Base-by-base conservation (phyloP, 2,329 filamentous ascomycete species). In the Cercospora zeae-maydis region DNA sequence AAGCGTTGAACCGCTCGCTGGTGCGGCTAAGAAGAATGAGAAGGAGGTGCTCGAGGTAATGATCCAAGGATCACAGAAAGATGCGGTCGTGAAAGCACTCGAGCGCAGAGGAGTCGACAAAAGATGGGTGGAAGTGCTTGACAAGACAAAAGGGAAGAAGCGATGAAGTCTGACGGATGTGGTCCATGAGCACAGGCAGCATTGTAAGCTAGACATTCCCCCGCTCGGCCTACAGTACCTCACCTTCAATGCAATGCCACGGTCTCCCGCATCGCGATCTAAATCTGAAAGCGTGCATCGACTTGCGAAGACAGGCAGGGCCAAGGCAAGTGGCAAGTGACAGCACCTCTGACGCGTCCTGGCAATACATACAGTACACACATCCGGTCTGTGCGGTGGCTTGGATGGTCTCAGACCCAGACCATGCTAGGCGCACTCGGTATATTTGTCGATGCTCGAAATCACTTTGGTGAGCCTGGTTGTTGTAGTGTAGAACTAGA, bases 91-190 rank as follows among this genome's bases (percentile, higher is more conserved):
- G 52, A 84, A 83, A 68, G 84, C 85, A 30, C 73, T 90, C 68
- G 81, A 81, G 63, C 82, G 80, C 71, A 80, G 86, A 63, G 87
- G 87, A 0, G 78, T 90, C 3, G 80, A 80, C 61, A 78, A 75
- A 62, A 80, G 82, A 64, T 88, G 85, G 84, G 78, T 89, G 30
- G 84, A 87, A 49, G 77, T 88, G n/a, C 75, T 86, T 61, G 87
- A 89, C 73, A 89, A 88, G 77, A 87, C 84, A 4, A 87, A 88
- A 76, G 84, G 84, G 67, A 88, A 88, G 77, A 86, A 86, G 75
- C 71, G 70, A 65, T 66, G 61, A 66, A 13, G 19, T 27, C 19
- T 11, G 42, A 27, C 5, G 11, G 39, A 4, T 47, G 21, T 27
- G 19, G 21, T 47, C 5, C 11, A 27, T 11, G 5, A 14, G 4